Conservation (phyloP, 495 filamentous ascomycete genomes). For the Aspergillus indologenus region DNA sequence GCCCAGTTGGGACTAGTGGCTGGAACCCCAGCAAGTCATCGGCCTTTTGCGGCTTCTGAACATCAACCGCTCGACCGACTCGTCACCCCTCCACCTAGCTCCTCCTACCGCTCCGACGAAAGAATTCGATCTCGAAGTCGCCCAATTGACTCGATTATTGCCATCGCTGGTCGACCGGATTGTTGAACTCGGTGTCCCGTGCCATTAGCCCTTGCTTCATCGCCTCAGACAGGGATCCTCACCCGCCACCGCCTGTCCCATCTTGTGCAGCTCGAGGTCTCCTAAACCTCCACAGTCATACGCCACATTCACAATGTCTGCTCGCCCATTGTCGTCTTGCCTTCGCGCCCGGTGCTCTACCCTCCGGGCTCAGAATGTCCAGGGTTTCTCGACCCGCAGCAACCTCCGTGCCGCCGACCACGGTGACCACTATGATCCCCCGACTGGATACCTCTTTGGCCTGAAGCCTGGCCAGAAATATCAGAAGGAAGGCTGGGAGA, state of each 20-base stretch:
- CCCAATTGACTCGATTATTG: constrained; percentile 22
- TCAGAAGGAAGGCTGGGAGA: constrained; percentile 95
- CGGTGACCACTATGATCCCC: constrained; percentile 83
- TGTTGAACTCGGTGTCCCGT: constrained; percentile 2
- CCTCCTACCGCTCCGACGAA: constrained; percentile 22
- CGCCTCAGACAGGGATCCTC: constrained; percentile 19
- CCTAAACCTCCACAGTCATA: constrained; percentile 3
- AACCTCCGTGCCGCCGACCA: constrained; percentile 51
- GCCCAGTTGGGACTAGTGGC: constrained; percentile 35
- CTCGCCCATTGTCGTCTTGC: constrained; percentile 39
- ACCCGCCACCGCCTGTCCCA: constrained; percentile 22
- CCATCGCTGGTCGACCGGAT: constrained; percentile 16
- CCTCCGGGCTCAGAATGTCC: constrained; percentile 36
- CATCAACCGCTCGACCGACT: constrained; percentile 37
- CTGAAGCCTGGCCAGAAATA: constrained; percentile 91
- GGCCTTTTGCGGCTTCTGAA: constrained; percentile 48
- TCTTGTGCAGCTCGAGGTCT: constrained; percentile 10
- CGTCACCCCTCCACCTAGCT: constrained; percentile 36
- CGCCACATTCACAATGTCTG: constrained; percentile 39
- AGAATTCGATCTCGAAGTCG: constrained; percentile 22
- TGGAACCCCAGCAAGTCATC: constrained; percentile 28
- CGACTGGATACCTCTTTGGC: constrained; percentile 86
- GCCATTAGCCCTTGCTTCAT: constrained; percentile 9
- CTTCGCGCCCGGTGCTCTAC: constrained; percentile 43
- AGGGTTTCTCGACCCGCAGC: constrained; percentile 45